Conservation (phyloP, 1,139 yeast species). For the Petasospora fabianii region DNA sequence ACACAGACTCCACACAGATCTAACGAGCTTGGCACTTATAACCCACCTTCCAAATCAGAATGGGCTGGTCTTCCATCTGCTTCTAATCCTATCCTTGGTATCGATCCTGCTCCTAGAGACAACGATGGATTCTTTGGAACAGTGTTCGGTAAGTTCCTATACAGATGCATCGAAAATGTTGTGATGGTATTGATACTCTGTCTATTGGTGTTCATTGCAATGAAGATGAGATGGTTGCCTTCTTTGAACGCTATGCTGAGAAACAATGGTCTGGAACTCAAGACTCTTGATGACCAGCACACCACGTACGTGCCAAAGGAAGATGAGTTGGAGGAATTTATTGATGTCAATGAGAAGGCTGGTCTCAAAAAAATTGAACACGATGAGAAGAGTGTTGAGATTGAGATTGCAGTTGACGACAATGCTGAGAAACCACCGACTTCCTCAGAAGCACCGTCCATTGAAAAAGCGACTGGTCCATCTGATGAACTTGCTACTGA, state of each 20-base stretch:
- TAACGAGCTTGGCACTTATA: conserved; percentile 15
- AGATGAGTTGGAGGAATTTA: conserved; percentile 5
- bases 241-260: conserved; percentile 32
- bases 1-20: conserved; percentile 13
- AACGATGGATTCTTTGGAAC: conserved; percentile 21
- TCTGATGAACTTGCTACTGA: neutral
- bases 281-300: conserved; percentile 16
- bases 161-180: conserved; percentile 48
- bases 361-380: neutral
- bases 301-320: neutral
- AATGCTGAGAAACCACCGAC: too few species aligned
- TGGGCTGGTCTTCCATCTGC: conserved; percentile 22
- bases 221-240: conserved; percentile 39
- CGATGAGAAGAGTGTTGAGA: neutral
- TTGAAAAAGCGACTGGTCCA: neutral
- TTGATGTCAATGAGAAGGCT: neutral
- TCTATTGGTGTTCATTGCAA: conserved; percentile 32
- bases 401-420: neutral
- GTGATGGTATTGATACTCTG: conserved; percentile 39
- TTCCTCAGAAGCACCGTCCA: neutral
- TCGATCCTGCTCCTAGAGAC: conserved; percentile 26
- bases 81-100: conserved; percentile 18
- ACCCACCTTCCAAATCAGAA: conserved; percentile 20
- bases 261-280: conserved; percentile 30
- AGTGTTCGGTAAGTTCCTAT: conserved; percentile 33